phyloP scores from a whole-genome alignment of 2,329 filamentous ascomycete genomes.

The Rugonectria rugulosa region DNA sequence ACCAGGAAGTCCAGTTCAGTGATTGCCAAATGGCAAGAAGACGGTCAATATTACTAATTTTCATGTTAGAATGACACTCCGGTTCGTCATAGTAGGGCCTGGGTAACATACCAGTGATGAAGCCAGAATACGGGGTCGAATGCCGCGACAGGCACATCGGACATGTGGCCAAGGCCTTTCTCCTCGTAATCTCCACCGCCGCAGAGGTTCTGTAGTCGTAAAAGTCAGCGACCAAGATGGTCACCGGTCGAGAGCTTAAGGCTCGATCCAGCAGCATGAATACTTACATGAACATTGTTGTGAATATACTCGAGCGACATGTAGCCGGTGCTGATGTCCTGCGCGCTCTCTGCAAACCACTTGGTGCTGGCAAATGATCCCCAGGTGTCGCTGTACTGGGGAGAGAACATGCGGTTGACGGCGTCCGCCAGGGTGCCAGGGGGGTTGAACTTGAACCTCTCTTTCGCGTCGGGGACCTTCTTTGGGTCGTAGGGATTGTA shows the following conservation, averaged over 20 bases:
- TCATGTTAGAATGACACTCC: no score
- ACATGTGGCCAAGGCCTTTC: conserved; percentile 59
- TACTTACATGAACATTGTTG: conserved; percentile 47
- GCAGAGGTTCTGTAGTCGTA: neutral
- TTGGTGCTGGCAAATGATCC: conserved; percentile 19
- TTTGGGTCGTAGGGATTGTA: neutral
- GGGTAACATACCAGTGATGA: conserved; percentile 56
- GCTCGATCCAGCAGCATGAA: no score
- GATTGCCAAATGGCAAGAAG: conserved; percentile 13
- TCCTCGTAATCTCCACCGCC: conserved; percentile 38
- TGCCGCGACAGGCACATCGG: conserved; percentile 60
- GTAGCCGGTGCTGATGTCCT: conserved; percentile 17
- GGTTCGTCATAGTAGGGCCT: no score
- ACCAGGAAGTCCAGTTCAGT: neutral
- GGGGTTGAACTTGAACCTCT: conserved; percentile 17
- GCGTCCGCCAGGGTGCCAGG: conserved; percentile 32
- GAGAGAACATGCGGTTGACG: conserved; percentile 34
- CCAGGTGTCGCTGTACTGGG: conserved; percentile 36
- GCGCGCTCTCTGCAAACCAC: neutral
- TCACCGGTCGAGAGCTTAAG: neutral
- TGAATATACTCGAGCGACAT: conserved; percentile 48
- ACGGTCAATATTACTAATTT: conserved; percentile 11
- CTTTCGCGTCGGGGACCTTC: neutral
- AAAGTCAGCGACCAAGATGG: neutral
- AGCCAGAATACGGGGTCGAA: conserved; percentile 73